Base-by-base conservation (phyloP, 495 filamentous ascomycete species). In the Corynascus novoguineensis region DNA sequence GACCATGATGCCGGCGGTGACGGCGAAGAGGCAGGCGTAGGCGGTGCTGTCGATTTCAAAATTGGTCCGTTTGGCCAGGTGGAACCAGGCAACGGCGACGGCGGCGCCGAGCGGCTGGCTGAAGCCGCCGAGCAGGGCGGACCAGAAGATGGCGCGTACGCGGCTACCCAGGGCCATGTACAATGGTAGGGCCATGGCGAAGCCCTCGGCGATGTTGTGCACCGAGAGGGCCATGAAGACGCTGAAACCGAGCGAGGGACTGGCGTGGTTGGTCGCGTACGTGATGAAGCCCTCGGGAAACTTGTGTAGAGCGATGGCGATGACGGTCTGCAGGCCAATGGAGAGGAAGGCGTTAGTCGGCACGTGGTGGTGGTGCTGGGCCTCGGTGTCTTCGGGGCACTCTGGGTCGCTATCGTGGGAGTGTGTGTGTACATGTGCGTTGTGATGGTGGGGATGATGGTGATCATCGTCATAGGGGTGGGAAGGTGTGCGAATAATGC, bases 231-330 rank as follows among this genome's bases (percentile, higher is more conserved):
- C 93, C 62, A 97, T 79, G 75, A 98, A 98, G 32, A 98, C 88
- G 34, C 89, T 84, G 64, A 95, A 80, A 12, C 95, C 93, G 3
- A 98, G 84, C 1, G 76, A 74, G 0, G 93, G 90, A 64, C 87
- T 96, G 29, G 90, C 95, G 60, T 98, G 95, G 71, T 97, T 98
- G 12, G 93, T 97, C 9, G 93, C 92, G 69, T 93, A 98, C 28
- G 95, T 98, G 55, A 98, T 97, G 73, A 98, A 97, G 27, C 93
- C 93, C 72, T 98, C 93, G 4, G 95, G 93, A 19, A 97, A 85
- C 68, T 98, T 98, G 74, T 98, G 93, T 1, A 98, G 74, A 9
- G 93, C 90, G 64, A 98, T 97, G 41, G 93, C 95, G 48, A 96
- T 83, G 9, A 87, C 88, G 0, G 92, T 97, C 70, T 97, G 93